phyloP scores from a whole-genome alignment of 2,329 filamentous ascomycete species.

The Camillea tinctor region DNA sequence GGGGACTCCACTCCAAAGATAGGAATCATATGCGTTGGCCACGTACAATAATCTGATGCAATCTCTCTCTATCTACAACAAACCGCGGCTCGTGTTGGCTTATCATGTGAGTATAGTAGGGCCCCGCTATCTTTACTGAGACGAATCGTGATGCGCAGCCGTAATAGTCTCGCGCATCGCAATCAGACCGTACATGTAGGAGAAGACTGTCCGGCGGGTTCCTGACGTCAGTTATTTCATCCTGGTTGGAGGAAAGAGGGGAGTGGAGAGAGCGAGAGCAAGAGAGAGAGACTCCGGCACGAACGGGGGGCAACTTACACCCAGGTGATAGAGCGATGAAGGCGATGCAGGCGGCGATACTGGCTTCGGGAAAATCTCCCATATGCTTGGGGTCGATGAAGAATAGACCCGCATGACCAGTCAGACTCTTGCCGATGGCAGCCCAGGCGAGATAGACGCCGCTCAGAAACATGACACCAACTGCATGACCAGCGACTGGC shows the following conservation, averaged over 20 bases:
- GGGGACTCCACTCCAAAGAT: not conserved
- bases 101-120: not conserved
- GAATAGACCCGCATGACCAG: slow-evolving; percentile 48
- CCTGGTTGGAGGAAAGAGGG: not conserved
- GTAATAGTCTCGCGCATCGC: slow-evolving; percentile 45
- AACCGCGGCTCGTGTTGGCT: not conserved
- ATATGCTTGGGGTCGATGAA: slow-evolving; percentile 48
- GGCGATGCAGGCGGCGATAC: slow-evolving; percentile 42
- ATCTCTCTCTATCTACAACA: not conserved
- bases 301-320: slow-evolving; percentile 38
- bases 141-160: slow-evolving; percentile 11
- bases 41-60: not conserved
- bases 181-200: slow-evolving; percentile 48
- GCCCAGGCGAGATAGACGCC: slow-evolving; percentile 51
- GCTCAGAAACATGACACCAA: slow-evolving; percentile 40
- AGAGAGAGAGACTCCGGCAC: too few relatives aligned
- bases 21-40: not conserved
- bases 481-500: slow-evolving; percentile 45
- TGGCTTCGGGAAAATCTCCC: slow-evolving; percentile 41
- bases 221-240: slow-evolving; percentile 15
- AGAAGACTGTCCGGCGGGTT: slow-evolving; percentile 39
- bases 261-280: too few relatives aligned
- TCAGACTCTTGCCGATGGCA: slow-evolving; percentile 45
- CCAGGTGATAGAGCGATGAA: slow-evolving; percentile 45
- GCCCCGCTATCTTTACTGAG: not conserved